Evolutionary conservation across 129 eudicot genomes (phyloP).

Genomic region (Helianthus annuus): DNA sequence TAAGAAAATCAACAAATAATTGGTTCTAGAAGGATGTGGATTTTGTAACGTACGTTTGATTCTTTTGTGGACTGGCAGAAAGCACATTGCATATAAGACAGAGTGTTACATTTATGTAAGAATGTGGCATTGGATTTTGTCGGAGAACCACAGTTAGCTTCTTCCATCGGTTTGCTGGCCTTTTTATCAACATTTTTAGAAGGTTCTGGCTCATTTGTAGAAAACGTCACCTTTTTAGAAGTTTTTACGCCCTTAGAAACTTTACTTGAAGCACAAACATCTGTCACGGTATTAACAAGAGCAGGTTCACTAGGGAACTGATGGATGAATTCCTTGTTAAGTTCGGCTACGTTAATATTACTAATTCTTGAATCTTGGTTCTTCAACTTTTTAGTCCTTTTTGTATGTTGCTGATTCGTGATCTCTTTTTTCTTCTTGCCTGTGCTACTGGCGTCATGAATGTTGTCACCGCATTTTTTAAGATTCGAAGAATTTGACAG

Average conservation of each 20-base stretch:
- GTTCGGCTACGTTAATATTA: conserved; percentile 9
- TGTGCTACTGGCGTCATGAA: conserved; percentile 1
- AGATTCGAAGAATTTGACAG: not conserved
- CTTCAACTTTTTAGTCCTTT: conserved; percentile 23
- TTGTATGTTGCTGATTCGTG: conserved; percentile 20
- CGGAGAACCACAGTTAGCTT: conserved; percentile 13
- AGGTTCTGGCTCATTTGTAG: conserved; percentile 22
- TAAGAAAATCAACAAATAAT: not conserved
- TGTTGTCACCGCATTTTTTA: conserved; percentile 25
- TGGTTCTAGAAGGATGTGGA: not conserved
- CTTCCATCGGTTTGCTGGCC: conserved; percentile 24
- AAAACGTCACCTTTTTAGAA: conserved; percentile 39
- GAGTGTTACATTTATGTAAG: conserved; percentile 45
- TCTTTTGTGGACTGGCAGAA: conserved; percentile 76
- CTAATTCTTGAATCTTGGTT: conserved; percentile 19
- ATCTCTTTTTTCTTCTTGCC: conserved; percentile 12
- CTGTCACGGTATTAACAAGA: conserved; percentile 17
- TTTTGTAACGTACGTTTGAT: conserved; percentile 49
- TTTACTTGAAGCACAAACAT: conserved; percentile 13
- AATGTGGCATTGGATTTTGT: conserved; percentile 16
- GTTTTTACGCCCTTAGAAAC: conserved; percentile 11
- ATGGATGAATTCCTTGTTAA: conserved; percentile 14
- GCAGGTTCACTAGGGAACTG: conserved; percentile 13
- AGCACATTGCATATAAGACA: conserved; percentile 46
- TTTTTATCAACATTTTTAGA: conserved; percentile 20